Base-by-base conservation (phyloP, 2,329 filamentous ascomycete genomes). In the Xylariaceae sp. region DNA sequence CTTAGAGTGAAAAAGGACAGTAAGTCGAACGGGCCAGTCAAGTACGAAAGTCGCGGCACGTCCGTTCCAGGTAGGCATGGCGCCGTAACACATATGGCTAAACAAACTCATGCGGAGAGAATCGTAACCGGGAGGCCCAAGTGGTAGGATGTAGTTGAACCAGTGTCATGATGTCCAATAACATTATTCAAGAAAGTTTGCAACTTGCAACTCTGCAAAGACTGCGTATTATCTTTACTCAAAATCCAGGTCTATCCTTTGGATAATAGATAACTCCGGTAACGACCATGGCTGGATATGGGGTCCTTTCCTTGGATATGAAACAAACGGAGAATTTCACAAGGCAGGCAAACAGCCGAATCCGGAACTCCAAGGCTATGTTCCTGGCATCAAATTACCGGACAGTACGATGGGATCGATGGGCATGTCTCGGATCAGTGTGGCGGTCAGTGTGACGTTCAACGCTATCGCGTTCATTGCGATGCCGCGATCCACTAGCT, bases 161-260 rank as follows among this genome's bases (percentile, higher is more conserved):
- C 63, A 58, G 60, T 60, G 45, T 53, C 56, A 60, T 58, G 50
- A 51, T 56, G 54, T 64, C 61, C 65, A 59, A 60, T 59, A 55
- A 61, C 56, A 64, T 62, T 63, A 60, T 64, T 66, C 58, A 64
- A 59, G 32, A 51, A 63, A 66, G 61, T 61, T 62, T 65, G 63
- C 65, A 67, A 67, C 67, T 69, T 67, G 67, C 67, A 68, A 67
- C 67, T 68, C 57, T 62, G 63, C n/a, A 61, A 63, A 61, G 59
- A 62, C 54, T 60, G 55, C 58, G 40, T 53, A 59, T 63, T 62
- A 62, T 64, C 57, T 61, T 61, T 61, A 61, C 58, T 65, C 59
- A 64, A n/a, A 61, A 64, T 61, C 60, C 66, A 60, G 64, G 61
- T 67, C 61, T 68, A 65, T 67, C 63, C 63, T 62, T 61, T 56